Base-by-base conservation (phyloP, 306 rosid genomes). In the Begonia masoniana region DNA sequence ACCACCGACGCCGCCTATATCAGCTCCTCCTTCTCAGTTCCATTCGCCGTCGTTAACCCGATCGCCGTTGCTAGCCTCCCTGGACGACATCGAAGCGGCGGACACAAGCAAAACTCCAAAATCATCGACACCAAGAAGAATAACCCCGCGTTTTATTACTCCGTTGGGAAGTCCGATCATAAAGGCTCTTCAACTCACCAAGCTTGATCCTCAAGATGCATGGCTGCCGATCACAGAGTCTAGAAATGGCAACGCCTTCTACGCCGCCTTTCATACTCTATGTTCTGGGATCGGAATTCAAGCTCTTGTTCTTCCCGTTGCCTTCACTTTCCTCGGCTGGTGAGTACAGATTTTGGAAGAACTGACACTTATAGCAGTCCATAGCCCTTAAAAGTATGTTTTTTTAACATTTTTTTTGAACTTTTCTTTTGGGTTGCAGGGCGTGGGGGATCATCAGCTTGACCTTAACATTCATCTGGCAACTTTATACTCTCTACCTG, bases 181-280 rank as follows among this genome's bases (percentile, higher is more conserved):
- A 50, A 47, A 50, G 48, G 60, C 60, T 41, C 50, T 53, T 15
- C 31, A 53, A 11, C 55, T 66, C 2, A 66, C 65, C 0, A 47
- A 39, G 45, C 52, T 61, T 36, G 66, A 61, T 43, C 58, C 58
- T 1, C 16, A 63, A 13, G 83, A 78, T 26, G 77, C 83, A 1
- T 78, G 83, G 83, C 80, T 78, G n/a, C 83, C 83, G 4, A 74
- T 78, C 58, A 78, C 80, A 4, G 80, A 78, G 68, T 78, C 83
- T 9, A 70, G 80, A 65, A 74, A 78, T 42, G 83, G 83, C 1
- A 78, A 78, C 49, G 43, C 62, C 7, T 74, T 57, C 65, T 78
- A 78, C n/a, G 83, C 83, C 12, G 77, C 80, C 10, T 78, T 78
- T 60, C 80, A 78, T 46, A 70, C 77, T 5, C 62, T 78, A 0